Percentiles rank a stretch among this genome's conserved stretches.
phyloP scores from a whole-genome alignment of 331 rosid genomes.

The Rhamnella rubrinervis region DNA sequence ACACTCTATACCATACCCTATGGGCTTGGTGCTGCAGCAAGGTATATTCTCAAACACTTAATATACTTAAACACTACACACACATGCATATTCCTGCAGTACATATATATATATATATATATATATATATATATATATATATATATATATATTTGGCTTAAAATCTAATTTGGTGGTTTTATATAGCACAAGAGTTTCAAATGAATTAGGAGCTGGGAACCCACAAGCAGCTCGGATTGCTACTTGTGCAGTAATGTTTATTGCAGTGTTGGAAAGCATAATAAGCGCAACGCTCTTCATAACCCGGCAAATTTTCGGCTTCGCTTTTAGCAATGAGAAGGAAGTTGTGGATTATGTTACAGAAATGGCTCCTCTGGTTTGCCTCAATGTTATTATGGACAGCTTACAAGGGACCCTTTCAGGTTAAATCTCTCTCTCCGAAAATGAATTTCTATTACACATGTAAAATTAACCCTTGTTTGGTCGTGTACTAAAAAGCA shows the following conservation, averaged over 20 bases:
- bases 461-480: too few species aligned
- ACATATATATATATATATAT: too few species aligned
- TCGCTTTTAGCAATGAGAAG: constrained; percentile 63
- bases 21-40: constrained; percentile 59
- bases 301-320: constrained; percentile 54
- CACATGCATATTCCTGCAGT: not conserved
- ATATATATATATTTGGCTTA: too few species aligned
- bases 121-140: constrained; percentile 3
- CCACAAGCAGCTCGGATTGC: constrained; percentile 59
- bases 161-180: constrained; percentile 7
- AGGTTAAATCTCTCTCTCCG: constrained; percentile 36
- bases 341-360: constrained; percentile 71
- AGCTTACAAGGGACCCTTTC: constrained; percentile 62
- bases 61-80: too few species aligned
- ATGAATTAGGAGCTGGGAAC: constrained; percentile 82
- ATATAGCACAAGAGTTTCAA: constrained; percentile 74
- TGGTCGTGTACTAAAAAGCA: too few species aligned
- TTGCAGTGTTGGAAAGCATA: constrained; percentile 44
- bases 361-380: constrained; percentile 62
- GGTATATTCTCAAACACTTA: constrained; percentile 15
- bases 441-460: too few species aligned
- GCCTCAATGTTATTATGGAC: constrained; percentile 50
- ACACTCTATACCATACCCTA: constrained; percentile 61
- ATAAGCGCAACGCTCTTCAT: constrained; percentile 41
- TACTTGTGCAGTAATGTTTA: constrained; percentile 40